Conservation (phyloP, 495 filamentous ascomycete species). For the Coniosporium apollinis region DNA sequence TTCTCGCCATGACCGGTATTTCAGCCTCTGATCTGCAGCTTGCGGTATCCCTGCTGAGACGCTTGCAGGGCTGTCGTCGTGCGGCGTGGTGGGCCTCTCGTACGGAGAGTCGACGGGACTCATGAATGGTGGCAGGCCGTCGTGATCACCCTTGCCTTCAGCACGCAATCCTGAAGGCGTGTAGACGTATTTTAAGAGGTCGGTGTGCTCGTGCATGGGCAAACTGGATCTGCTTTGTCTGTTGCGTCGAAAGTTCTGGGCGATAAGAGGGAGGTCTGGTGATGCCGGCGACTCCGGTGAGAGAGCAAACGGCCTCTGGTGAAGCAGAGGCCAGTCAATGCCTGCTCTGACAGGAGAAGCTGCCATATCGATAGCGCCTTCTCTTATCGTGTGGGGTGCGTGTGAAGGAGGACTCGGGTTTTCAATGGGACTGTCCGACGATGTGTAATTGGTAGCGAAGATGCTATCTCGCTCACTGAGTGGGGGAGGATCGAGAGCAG, state of each 20-base stretch:
- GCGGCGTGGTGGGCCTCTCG: slow-evolving; percentile 11
- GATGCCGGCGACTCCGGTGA: not conserved
- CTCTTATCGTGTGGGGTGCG: not conserved
- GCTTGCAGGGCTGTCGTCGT: slow-evolving; percentile 1
- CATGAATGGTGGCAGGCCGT: slow-evolving; percentile 15
- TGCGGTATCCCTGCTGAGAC: not conserved
- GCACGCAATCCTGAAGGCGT: slow-evolving; percentile 5
- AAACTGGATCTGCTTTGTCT: slow-evolving; percentile 1
- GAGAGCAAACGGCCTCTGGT: not conserved
- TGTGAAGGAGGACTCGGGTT: slow-evolving; percentile 15
- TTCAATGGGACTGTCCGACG: slow-evolving; percentile 34
- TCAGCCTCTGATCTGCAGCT: slow-evolving; percentile 12
- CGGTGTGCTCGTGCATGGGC: slow-evolving; percentile 6
- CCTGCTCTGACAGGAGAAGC: slow-evolving; percentile 12
- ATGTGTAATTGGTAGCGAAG: slow-evolving; percentile 43
- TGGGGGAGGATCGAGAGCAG: slow-evolving; percentile 29
- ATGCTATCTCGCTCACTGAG: slow-evolving; percentile 47
- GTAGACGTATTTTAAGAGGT: slow-evolving; percentile 7
- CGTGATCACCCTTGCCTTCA: slow-evolving; percentile 5
- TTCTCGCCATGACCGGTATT: slow-evolving; percentile 25
- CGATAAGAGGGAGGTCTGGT: not conserved
- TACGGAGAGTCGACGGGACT: slow-evolving; percentile 16
- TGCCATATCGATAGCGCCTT: slow-evolving; percentile 4
- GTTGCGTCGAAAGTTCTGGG: slow-evolving; percentile 1
- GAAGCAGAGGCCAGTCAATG: slow-evolving; percentile 7